These are phyloP conservation scores for Coniochaeta pulveracea DNA, from an alignment of 2,329 filamentous ascomycete species.

Conservation along the genomic window DNA sequence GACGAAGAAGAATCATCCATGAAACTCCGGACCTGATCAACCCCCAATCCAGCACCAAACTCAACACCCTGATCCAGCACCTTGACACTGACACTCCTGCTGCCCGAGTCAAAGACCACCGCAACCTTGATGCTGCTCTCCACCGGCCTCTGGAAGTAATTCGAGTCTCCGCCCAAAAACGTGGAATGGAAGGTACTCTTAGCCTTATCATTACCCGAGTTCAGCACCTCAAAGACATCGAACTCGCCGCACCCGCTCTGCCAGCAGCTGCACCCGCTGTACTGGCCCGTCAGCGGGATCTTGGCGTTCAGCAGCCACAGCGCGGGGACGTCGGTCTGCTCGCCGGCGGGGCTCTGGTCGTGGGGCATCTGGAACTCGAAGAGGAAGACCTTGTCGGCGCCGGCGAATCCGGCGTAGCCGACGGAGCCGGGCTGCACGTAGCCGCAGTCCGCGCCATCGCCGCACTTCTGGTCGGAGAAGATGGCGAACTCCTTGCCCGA, in stretches of 20 bases:
- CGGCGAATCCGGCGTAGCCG: constrained; percentile 56
- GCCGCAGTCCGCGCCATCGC: constrained; percentile 27
- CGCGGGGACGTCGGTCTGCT: constrained; percentile 57
- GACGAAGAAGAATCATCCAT: too few relatives aligned
- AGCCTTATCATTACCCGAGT: constrained; percentile 50
- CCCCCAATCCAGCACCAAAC: neutral
- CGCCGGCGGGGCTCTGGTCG: constrained; percentile 32
- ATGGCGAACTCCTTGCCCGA: constrained; percentile 35
- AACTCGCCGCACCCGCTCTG: constrained; percentile 57
- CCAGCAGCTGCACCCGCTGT: constrained; percentile 66
- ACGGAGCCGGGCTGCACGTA: constrained; percentile 29
- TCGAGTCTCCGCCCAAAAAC: constrained; percentile 51
- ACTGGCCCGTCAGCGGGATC: constrained; percentile 61
- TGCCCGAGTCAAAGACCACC: constrained; percentile 44
- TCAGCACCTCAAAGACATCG: constrained; percentile 64
- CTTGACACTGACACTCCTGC: constrained; percentile 44
- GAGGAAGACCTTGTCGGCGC: constrained; percentile 61
- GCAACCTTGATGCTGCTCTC: constrained; percentile 50
- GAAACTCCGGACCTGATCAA: constrained; percentile 6
- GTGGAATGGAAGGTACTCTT: constrained; percentile 62
- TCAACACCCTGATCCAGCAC: constrained; percentile 20
- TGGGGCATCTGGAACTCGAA: constrained; percentile 64
- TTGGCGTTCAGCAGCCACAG: constrained; percentile 67
- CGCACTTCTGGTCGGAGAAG: constrained; percentile 30
- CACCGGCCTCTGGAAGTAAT: constrained; percentile 60